Conservation (phyloP, 2,329 filamentous ascomycete species). For the Ceratocystis albifundus region DNA sequence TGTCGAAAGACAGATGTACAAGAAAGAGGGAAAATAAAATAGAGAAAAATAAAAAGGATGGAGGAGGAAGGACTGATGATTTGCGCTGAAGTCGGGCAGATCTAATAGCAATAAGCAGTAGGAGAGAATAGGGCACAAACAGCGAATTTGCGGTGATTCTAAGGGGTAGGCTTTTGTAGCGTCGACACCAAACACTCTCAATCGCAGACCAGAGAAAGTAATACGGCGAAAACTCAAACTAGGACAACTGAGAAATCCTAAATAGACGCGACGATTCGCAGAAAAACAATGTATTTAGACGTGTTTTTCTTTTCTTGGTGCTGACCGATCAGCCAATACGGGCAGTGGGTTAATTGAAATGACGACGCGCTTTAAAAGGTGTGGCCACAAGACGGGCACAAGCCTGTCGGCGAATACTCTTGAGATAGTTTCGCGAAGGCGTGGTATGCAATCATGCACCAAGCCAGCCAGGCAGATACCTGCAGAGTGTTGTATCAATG, state of each 20-base stretch:
- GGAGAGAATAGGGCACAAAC: constrained; percentile 1
- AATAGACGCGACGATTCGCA: background rate
- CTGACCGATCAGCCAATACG: background rate
- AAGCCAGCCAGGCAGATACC: background rate
- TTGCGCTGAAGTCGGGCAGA: background rate
- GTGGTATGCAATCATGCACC: background rate
- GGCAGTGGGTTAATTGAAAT: background rate
- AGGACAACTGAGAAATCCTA: background rate
- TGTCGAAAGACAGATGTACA: background rate
- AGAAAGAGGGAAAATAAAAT: background rate
- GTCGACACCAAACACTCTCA: constrained; percentile 5
- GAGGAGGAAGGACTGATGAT: background rate
- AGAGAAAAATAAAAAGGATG: background rate
- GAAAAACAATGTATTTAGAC: background rate
- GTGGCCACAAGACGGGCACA: background rate
- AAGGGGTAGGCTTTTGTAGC: background rate
- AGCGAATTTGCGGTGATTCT: background rate
- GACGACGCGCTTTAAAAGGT: constrained; percentile 2
- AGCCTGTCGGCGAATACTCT: background rate
- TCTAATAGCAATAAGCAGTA: background rate
- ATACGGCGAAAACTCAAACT: background rate
- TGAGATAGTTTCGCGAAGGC: background rate
- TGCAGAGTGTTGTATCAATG: background rate
- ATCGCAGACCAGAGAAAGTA: background rate
- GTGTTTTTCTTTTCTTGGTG: background rate